Base-by-base conservation (phyloP, 2,329 filamentous ascomycete genomes). In the Colletotrichum sp. region DNA sequence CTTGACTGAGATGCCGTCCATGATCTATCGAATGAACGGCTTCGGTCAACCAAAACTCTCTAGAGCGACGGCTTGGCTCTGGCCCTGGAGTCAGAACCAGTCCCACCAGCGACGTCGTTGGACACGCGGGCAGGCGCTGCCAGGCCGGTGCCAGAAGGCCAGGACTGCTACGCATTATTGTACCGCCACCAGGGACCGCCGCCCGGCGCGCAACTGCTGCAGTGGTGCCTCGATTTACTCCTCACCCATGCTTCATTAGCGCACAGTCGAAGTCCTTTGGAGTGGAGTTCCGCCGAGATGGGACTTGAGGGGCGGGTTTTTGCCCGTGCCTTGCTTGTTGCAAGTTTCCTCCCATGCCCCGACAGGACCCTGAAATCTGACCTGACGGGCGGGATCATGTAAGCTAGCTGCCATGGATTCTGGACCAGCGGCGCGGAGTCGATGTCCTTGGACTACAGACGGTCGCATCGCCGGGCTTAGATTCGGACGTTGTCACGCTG, bases 321-420 rank as follows among this genome's bases (percentile, higher is more conserved):
- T 74, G 74, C 30, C 70, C 70, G 70, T 69, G 64, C 74, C 74
- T 73, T 75, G 57, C 65, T 68, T 52, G 70, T 75, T 69, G 74
- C 64, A 74, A 68, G 70, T 73, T 75, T 68, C 64, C 65, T 73
- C 57, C 64, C 64, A 73, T 69, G 57, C 28, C 64, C 71, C 64
- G 70, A 65, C 74, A 75, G 74, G 70, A 75, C 74, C 74, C 74
- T 75, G 70, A 74, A 75, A 72, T 61, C 68, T 72, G 61, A 67
- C 55, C 55, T 34, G 73, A 74, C 70, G 63, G 43, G 63, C 73
- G 74, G 70, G 32, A 69, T 74, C 34, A 43, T 73, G 48, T 48
- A 65, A 75, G 57, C 32, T 32, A 64, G 61, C 32, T 38, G 28
- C 64, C 58, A 55, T 43, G 43, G 34, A 58, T 68, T 73, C 70